Evolutionary conservation across 805 yeast genomes (phyloP), one percentile per base, ranked within the genome.

Genomic region (Ogataea corticis): DNA sequence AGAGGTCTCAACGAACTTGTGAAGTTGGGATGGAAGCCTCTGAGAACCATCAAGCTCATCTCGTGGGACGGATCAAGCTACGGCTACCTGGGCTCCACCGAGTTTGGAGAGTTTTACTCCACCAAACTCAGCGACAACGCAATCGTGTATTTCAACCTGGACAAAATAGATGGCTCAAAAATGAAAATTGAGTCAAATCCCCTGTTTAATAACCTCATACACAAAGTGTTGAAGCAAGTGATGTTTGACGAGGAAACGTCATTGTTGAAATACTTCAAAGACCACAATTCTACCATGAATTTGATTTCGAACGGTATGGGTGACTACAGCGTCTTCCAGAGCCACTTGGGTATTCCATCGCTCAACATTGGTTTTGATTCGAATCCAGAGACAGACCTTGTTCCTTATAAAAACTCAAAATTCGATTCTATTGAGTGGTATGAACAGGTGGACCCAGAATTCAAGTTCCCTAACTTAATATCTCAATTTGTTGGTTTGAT

Each of bases 291-390:
- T 7, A 56, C 67, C 0, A 67, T 80, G 38, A 61, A 56, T 2
- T 57, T 67, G 16, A 66, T 80, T 12, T 78, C 80, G 2, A 72
- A 79, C 9, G 76, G 78, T 6, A 46, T 59, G 42, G 70, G 83
- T 1, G 85, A 80, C 56, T 76, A 70, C 55, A 71, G 79, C 2
- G 80, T 79, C 9, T 82, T 83, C 53, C 87, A 83, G 61, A 77
- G 77, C 55, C 82, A 79, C 57, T 60, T 83, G 51, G 91, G 89
- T 5, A 76, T 85, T 32, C 87, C 91, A 2, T 73, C 85, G 0
- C 71, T 80, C 10, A 73, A 73, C 41, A 60, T 80, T 42, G 76
- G 79, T 7, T 77, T 75, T 54, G 42, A 40, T 3, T 59, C 58
- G 33, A 59, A 67, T 39, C 65, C 63, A 2, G 44, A 50, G 10